A percentile compares a stretch with the other conserved stretches of the same genome.
These are phyloP conservation scores for Solanum chmielewskii DNA, from an alignment of 257 asterid species.

Conservation along the genomic window DNA sequence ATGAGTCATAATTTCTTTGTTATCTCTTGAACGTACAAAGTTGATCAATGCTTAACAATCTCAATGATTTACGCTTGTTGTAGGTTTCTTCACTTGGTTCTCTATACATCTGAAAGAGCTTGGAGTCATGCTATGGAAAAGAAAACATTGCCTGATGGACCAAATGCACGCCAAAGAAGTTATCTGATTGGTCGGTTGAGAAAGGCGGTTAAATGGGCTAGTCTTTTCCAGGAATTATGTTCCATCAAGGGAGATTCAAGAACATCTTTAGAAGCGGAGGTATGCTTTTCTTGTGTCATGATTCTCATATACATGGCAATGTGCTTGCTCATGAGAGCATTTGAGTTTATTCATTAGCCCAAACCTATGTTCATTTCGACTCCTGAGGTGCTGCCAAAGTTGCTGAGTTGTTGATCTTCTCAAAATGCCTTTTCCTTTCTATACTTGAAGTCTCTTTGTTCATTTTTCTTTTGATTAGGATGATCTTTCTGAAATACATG, in stretches of 20 bases:
- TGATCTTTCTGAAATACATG: background rate
- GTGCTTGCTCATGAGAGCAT: background rate
- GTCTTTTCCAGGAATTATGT: conserved; percentile 71
- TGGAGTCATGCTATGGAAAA: conserved; percentile 99
- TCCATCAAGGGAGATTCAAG: conserved; percentile 84
- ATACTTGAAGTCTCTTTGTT: background rate
- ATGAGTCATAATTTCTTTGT: background rate
- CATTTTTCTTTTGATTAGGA: background rate
- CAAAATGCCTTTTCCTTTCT: background rate
- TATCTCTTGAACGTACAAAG: background rate
- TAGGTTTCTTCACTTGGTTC: conserved; percentile 89
- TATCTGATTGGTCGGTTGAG: conserved; percentile 92
- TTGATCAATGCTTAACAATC: background rate
- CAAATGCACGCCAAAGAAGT: conserved; percentile 85
- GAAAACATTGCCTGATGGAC: conserved; percentile 93
- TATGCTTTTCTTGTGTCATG: conserved; percentile 4
- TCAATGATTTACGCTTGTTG: background rate
- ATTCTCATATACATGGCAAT: background rate
- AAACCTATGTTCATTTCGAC: background rate
- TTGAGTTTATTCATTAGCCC: background rate
- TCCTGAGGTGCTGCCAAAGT: background rate
- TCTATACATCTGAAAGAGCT: conserved; percentile 92
- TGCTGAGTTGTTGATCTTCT: background rate
- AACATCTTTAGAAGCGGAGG: conserved; percentile 98
- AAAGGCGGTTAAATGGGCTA: conserved; percentile 94